Conservation (phyloP, 768 basidiomycete genomes). For the Boletus rubescentipes region DNA sequence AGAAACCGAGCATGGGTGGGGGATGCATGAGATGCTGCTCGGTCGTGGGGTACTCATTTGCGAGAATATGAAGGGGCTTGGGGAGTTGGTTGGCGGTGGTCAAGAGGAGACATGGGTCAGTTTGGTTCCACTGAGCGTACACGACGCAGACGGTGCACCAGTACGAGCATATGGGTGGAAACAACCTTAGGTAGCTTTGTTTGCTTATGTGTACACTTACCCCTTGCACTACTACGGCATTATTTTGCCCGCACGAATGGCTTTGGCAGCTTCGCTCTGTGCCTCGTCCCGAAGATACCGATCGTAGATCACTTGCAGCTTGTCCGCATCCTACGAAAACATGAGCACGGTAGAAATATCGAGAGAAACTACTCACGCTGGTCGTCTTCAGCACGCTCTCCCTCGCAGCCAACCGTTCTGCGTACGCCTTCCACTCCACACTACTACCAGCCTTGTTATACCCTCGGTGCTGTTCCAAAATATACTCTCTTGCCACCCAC, state of each 20-base stretch:
- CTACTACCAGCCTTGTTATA: conserved; percentile 46
- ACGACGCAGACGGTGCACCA: conserved; percentile 64
- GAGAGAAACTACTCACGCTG: conserved; percentile 30
- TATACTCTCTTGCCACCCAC: conserved; percentile 50
- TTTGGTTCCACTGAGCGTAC: conserved; percentile 58
- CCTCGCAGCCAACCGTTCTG: conserved; percentile 39
- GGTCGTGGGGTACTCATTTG: conserved; percentile 62
- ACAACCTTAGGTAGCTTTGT: neutral
- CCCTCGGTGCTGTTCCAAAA: conserved; percentile 48
- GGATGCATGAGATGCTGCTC: conserved; percentile 60
- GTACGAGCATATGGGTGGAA: conserved; percentile 67
- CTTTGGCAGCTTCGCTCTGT: conserved; percentile 53
- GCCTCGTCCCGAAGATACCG: conserved; percentile 59
- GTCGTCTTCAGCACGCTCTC: conserved; percentile 48
- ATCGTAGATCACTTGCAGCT: conserved; percentile 49
- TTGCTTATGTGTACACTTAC: too few relatives aligned
- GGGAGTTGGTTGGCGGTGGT: conserved; percentile 30
- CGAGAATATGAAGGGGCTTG: conserved; percentile 66
- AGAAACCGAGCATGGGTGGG: conserved; percentile 34
- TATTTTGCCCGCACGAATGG: conserved; percentile 42
- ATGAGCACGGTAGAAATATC: neutral
- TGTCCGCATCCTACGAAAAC: conserved; percentile 34
- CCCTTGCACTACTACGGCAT: conserved; percentile 42
- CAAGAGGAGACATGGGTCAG: conserved; percentile 44
- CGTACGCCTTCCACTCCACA: conserved; percentile 46